These are phyloP conservation scores for Barbarea vulgaris DNA, from an alignment of 345 rosid genomes.

Conservation along the genomic window DNA sequence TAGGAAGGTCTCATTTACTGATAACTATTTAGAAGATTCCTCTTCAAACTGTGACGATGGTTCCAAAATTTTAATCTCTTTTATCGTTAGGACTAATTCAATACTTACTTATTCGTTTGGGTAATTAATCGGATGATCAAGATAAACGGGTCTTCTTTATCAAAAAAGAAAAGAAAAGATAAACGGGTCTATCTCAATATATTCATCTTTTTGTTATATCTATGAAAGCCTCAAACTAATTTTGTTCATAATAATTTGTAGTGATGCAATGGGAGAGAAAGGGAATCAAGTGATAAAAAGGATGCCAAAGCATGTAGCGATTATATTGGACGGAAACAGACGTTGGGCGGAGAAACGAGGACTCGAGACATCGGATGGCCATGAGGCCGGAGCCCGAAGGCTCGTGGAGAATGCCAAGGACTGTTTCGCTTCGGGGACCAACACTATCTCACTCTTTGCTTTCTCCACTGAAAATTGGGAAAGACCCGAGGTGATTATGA, in stretches of 20 bases:
- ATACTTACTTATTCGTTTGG: not conserved
- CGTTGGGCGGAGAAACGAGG: constrained; percentile 73
- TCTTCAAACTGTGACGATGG: not conserved
- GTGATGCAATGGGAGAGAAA: constrained; percentile 6
- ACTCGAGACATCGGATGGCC: constrained; percentile 51
- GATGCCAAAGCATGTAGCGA: constrained; percentile 77
- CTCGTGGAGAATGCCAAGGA: constrained; percentile 48
- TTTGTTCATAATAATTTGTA: not conserved
- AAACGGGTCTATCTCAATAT: not conserved
- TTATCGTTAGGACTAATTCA: not conserved
- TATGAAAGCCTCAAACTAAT: not conserved
- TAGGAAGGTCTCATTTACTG: not conserved
- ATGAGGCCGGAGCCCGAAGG: constrained; percentile 57
- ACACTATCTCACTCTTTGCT: constrained; percentile 70
- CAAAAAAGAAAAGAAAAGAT: no score
- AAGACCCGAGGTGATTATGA: constrained; percentile 57
- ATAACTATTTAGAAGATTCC: not conserved
- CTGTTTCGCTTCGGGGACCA: constrained; percentile 55
- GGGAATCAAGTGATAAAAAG: constrained; percentile 34
- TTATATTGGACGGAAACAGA: constrained; percentile 76
- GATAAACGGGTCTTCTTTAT: not conserved
- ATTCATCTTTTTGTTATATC: not conserved
- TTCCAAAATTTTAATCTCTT: not conserved
- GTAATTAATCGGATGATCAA: not conserved
- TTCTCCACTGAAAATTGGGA: constrained; percentile 74